Percentiles rank a stretch among this genome's conserved stretches.
These are phyloP conservation scores for Fusarium marasasianum DNA, from an alignment of 2,329 filamentous ascomycete genomes.

Conservation along the genomic window DNA sequence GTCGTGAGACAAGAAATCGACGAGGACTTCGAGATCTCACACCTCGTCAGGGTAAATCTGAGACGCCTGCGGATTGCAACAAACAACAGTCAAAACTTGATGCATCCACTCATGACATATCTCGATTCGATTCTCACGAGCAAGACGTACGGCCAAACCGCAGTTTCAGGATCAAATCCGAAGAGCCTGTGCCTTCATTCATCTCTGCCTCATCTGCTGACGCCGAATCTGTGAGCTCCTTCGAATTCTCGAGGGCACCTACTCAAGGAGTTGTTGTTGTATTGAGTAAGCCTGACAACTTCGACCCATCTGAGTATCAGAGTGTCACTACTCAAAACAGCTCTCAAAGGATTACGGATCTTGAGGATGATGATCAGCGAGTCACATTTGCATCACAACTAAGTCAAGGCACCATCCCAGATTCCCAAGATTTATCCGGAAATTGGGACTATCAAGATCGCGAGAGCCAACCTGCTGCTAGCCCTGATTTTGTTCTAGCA, in stretches of 20 bases:
- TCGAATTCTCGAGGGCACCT: constrained; percentile 10
- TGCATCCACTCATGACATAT: constrained; percentile 14
- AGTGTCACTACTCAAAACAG: constrained; percentile 47
- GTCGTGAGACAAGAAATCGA: constrained; percentile 6
- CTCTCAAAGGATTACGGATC: constrained; percentile 44
- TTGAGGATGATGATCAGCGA: constrained; percentile 49
- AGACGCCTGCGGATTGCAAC: constrained; percentile 9
- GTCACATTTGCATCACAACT: constrained; percentile 44
- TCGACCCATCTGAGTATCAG: constrained; percentile 50
- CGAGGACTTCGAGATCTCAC: constrained; percentile 3
- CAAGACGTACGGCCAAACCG: constrained; percentile 34
- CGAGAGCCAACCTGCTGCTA: background rate
- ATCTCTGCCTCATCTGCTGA: constrained; percentile 41
- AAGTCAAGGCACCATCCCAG: constrained; percentile 53
- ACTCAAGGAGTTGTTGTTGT: constrained; percentile 42
- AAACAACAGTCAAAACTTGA: constrained; percentile 32
- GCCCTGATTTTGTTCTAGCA: constrained; percentile 1
- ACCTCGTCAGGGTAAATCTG: background rate
- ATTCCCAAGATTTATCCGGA: constrained; percentile 54
- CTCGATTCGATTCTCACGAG: constrained; percentile 23
- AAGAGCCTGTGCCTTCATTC: constrained; percentile 46
- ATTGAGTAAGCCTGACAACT: constrained; percentile 43
- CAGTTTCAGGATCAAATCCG: constrained; percentile 30
- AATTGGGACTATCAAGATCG: constrained; percentile 30
- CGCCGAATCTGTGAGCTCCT: constrained; percentile 22